Percentiles rank a stretch among this genome's conserved stretches.
phyloP scores from a whole-genome alignment of 345 rosid genomes.

The Turnera subulata region DNA sequence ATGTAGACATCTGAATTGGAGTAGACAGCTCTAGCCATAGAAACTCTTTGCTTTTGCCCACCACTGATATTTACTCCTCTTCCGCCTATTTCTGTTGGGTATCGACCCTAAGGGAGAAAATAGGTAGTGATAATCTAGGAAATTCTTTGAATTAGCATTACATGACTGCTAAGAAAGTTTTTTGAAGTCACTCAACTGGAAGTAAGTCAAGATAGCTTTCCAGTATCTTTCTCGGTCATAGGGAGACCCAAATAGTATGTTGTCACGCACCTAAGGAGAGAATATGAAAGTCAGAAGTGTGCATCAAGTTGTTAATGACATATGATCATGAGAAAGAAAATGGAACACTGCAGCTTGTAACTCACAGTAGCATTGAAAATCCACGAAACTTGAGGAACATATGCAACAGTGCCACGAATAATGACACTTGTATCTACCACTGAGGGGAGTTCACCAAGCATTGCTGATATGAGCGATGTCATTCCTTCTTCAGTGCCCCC shows the following conservation, averaged over 20 bases:
- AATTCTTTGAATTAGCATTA: background rate
- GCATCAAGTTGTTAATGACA: background rate
- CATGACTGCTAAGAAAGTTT: background rate
- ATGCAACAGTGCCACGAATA: constrained; percentile 80
- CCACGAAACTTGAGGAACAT: constrained; percentile 99
- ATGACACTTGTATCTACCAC: constrained; percentile 49
- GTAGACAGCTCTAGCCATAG: constrained; percentile 32
- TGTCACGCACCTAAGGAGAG: constrained; percentile 69
- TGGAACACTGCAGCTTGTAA: constrained; percentile 7
- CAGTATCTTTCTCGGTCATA: constrained; percentile 66
- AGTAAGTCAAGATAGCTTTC: constrained; percentile 75
- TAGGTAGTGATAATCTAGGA: constrained; percentile 3
- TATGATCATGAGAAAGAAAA: background rate
- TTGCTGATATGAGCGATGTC: constrained; percentile 90
- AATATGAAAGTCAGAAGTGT: background rate
- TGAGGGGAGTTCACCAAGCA: constrained; percentile 98
- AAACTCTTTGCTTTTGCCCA: constrained; percentile 32
- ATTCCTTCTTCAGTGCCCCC: constrained; percentile 99
- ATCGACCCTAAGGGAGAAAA: constrained; percentile 59
- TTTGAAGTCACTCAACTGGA: constrained; percentile 38
- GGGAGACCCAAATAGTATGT: constrained; percentile 82
- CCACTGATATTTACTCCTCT: constrained; percentile 36
- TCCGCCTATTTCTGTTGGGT: constrained; percentile 33
- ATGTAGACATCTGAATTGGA: constrained; percentile 27
- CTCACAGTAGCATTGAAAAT: constrained; percentile 97